phyloP scores from a whole-genome alignment of 2,329 filamentous ascomycete species.

The Bipolaris cookei region DNA sequence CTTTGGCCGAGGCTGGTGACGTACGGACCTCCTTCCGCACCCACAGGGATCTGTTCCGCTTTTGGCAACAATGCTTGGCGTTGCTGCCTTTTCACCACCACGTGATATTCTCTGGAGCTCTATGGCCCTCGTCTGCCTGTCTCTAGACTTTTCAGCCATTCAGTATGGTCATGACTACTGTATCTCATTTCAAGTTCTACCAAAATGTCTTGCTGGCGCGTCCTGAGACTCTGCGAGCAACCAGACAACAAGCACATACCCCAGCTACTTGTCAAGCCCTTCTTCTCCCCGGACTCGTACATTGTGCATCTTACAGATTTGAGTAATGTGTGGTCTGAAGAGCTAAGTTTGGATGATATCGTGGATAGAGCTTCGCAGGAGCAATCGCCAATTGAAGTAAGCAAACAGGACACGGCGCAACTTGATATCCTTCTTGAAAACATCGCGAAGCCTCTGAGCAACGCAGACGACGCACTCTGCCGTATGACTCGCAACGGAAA shows the following conservation, averaged over 20 bases:
- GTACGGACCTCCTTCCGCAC: conserved; percentile 23
- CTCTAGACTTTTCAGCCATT: not conserved
- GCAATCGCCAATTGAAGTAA: conserved; percentile 75
- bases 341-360: conserved; percentile 66
- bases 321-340: conserved; percentile 74
- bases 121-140: not conserved
- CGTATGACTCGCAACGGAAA: conserved; percentile 39
- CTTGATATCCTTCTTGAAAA: conserved; percentile 71
- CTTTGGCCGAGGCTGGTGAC: conserved; percentile 28
- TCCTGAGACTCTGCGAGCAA: conserved; percentile 37
- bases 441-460: conserved; percentile 58
- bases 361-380: conserved; percentile 66
- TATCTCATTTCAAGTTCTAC: not conserved
- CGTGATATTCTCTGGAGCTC: not conserved
- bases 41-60: conserved; percentile 6
- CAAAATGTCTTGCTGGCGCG: conserved; percentile 46
- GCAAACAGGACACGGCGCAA: conserved; percentile 68
- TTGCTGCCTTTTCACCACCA: conserved; percentile 19
- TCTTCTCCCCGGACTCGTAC: conserved; percentile 65
- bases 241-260: conserved; percentile 53
- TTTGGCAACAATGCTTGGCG: conserved; percentile 14
- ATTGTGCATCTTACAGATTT: conserved; percentile 73
- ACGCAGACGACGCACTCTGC: conserved; percentile 47
- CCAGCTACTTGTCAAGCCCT: conserved; percentile 67
- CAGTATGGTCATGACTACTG: not conserved